phyloP scores from a whole-genome alignment of 805 yeast species.

The Wickerhamomyces pijperi region DNA sequence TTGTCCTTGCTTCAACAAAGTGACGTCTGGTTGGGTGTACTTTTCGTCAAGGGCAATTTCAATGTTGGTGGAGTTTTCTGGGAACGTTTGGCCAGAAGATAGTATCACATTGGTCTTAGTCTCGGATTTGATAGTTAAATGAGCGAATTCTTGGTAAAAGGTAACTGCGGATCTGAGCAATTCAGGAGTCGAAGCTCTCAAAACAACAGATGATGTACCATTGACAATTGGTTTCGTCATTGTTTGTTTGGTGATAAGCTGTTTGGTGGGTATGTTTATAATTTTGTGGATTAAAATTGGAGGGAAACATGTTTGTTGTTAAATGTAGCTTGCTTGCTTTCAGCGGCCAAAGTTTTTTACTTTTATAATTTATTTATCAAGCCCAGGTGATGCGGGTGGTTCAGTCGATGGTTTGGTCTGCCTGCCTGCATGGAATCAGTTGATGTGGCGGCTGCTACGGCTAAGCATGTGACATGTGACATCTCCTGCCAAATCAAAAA shows the following conservation, averaged over 20 bases:
- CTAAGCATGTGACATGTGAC: too few relatives aligned
- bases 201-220: conserved; percentile 41
- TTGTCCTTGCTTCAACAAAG: conserved; percentile 18
- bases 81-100: conserved; percentile 18
- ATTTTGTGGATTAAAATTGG: too few relatives aligned
- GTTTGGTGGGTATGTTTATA: neutral
- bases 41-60: conserved; percentile 16
- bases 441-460: too few relatives aligned
- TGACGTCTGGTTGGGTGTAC: conserved; percentile 15
- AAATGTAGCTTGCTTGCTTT: too few relatives aligned
- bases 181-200: conserved; percentile 38
- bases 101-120: conserved; percentile 16
- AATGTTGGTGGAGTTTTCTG: conserved; percentile 19
- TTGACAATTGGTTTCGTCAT: conserved; percentile 31
- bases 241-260: neutral
- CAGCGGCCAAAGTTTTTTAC: neutral
- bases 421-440: neutral
- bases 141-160: conserved; percentile 45
- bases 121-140: conserved; percentile 20
- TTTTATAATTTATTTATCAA: neutral
- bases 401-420: too few relatives aligned
- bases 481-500: too few relatives aligned
- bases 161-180: conserved; percentile 34
- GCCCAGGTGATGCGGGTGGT: neutral
- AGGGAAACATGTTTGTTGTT: too few relatives aligned